Percentiles rank a stretch among this genome's conserved stretches.
These are phyloP conservation scores for Trichoderma atroviride DNA, from an alignment of 2,329 filamentous ascomycete species.

Conservation along the genomic window DNA sequence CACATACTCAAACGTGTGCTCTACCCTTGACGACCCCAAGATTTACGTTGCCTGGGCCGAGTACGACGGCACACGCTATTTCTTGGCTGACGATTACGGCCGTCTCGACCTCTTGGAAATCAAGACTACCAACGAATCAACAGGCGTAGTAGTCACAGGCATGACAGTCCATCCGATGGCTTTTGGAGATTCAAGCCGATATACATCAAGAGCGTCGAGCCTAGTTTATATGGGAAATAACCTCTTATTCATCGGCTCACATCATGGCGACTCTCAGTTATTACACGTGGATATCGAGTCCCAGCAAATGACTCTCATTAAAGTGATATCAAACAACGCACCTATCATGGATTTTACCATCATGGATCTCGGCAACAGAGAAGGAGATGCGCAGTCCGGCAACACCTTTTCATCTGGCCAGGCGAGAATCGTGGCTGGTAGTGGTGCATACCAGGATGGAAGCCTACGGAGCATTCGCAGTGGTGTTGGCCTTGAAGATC, in stretches of 20 bases:
- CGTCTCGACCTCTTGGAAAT: conserved; percentile 83
- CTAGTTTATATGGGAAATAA: conserved; percentile 77
- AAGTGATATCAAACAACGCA: conserved; percentile 75
- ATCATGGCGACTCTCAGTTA: conserved; percentile 89
- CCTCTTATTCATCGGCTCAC: conserved; percentile 83
- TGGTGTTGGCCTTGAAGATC: conserved; percentile 87
- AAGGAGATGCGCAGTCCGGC: conserved; percentile 71
- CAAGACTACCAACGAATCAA: conserved; percentile 64
- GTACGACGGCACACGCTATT: conserved; percentile 77
- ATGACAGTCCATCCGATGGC: conserved; percentile 64
- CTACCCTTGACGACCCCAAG: conserved; percentile 70
- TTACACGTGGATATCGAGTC: conserved; percentile 57
- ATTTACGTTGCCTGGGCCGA: conserved; percentile 92
- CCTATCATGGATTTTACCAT: conserved; percentile 92
- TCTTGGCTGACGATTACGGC: conserved; percentile 93
- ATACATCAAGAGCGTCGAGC: conserved; percentile 73
- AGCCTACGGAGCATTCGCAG: conserved; percentile 88
- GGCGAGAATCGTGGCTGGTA: conserved; percentile 89
- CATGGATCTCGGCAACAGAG: conserved; percentile 91
- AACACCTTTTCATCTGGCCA: conserved; percentile 96
- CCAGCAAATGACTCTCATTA: conserved; percentile 63
- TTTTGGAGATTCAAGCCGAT: conserved; percentile 34
- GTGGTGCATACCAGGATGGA: conserved; percentile 86
- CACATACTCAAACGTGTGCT: conserved; percentile 66
- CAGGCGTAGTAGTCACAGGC: conserved; percentile 67